These are phyloP conservation scores for Neonothopanus nambi DNA, from an alignment of 1,284 basidiomycete species.

Conservation along the genomic window DNA sequence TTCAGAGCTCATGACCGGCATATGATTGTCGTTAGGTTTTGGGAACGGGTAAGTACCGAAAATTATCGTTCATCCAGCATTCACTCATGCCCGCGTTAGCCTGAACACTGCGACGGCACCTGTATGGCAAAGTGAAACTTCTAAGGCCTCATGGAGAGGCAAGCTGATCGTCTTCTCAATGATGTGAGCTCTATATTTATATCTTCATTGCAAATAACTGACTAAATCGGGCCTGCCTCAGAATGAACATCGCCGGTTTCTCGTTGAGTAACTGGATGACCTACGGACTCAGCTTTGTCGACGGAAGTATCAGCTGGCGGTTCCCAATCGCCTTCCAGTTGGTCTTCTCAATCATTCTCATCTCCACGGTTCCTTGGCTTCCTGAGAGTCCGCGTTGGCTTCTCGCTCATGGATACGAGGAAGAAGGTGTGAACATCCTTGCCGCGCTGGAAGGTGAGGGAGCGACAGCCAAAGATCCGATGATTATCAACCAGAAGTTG, in stretches of 20 bases:
- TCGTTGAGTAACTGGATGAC: slow-evolving; percentile 49
- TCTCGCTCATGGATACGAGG: slow-evolving; percentile 41
- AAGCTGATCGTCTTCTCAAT: slow-evolving; percentile 69
- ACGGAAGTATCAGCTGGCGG: slow-evolving; percentile 56
- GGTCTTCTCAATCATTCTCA: slow-evolving; percentile 60
- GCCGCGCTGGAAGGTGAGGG: slow-evolving; percentile 41
- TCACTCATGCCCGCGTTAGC: slow-evolving; percentile 14
- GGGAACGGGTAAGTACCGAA: slow-evolving; percentile 44
- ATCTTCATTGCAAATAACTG: not conserved
- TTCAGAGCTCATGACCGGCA: not conserved
- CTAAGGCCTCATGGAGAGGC: slow-evolving; percentile 62
- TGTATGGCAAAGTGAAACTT: slow-evolving; percentile 68
- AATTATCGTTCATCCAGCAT: slow-evolving; percentile 24
- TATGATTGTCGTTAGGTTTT: slow-evolving; percentile 28
- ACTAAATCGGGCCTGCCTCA: slow-evolving; percentile 16
- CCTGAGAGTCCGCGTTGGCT: slow-evolving; percentile 73
- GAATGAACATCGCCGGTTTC: slow-evolving; percentile 49
- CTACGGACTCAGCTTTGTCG: slow-evolving; percentile 47
- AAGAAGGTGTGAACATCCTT: slow-evolving; percentile 40
- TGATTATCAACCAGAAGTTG: slow-evolving; percentile 36
- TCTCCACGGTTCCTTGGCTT: slow-evolving; percentile 58
- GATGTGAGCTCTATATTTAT: slow-evolving; percentile 50
- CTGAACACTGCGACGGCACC: slow-evolving; percentile 62
- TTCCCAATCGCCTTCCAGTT: slow-evolving; percentile 73
- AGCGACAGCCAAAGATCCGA: slow-evolving; percentile 32